Evolutionary conservation across 257 asterid species (phyloP).

Genomic region (Solanum okadae): DNA sequence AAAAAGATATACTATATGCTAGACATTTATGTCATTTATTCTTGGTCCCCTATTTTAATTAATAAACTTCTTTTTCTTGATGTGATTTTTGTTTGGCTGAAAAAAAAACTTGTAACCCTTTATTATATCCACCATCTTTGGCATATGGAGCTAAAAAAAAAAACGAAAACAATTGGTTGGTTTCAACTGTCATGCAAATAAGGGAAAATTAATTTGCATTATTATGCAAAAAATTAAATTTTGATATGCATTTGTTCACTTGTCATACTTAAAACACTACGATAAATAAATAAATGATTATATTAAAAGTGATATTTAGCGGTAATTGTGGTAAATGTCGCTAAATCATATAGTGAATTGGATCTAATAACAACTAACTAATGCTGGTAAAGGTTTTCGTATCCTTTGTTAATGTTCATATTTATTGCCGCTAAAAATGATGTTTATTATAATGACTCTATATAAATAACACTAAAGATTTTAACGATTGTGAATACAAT

Average conservation of each 20-base stretch:
- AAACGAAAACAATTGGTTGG: neutral
- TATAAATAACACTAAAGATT: too few species aligned
- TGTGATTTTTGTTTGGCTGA: slow-evolving; percentile 36
- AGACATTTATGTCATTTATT: slow-evolving; percentile 16
- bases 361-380: too few species aligned
- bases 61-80: slow-evolving; percentile 26
- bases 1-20: neutral
- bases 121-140: slow-evolving; percentile 19
- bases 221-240: neutral
- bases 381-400: too few species aligned
- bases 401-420: neutral
- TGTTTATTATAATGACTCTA: neutral
- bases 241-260: neutral
- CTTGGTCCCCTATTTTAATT: slow-evolving; percentile 19
- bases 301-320: too few species aligned
- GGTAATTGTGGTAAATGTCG: too few species aligned
- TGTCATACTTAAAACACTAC: too few species aligned
- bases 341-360: too few species aligned
- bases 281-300: too few species aligned
- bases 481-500: too few species aligned
- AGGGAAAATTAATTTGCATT: neutral
- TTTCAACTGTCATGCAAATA: slow-evolving; percentile 17
- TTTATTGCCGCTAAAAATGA: neutral
- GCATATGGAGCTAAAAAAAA: neutral
- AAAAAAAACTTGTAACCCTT: neutral